phyloP scores from a whole-genome alignment of 768 basidiomycete genomes.

The Kwoniella pini region DNA sequence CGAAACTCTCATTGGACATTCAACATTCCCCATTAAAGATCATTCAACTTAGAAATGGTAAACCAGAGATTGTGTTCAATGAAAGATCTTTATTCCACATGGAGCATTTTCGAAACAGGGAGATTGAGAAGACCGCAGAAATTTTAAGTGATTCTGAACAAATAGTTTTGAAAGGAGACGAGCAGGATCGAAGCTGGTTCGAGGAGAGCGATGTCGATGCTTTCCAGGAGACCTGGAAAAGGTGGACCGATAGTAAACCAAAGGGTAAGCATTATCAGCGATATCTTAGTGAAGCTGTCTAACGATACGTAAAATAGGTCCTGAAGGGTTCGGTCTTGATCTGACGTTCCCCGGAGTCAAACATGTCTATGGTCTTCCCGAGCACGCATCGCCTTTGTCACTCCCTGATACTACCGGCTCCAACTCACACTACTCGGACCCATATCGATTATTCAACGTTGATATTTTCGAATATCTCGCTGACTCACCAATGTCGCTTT shows the following conservation, averaged over 20 bases:
- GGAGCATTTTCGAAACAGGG: conserved; percentile 83
- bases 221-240: conserved; percentile 85
- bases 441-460: conserved; percentile 90
- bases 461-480: conserved; percentile 97
- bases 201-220: conserved; percentile 82
- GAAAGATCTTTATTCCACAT: conserved; percentile 88
- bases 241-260: conserved; percentile 91
- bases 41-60: conserved; percentile 69
- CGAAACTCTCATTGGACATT: conserved; percentile 65
- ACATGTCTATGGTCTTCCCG: conserved; percentile 92
- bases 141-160: conserved; percentile 57
- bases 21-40: conserved; percentile 75
- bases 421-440: conserved; percentile 80
- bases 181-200: conserved; percentile 65
- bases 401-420: conserved; percentile 73
- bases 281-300: too few species aligned
- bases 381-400: conserved; percentile 87
- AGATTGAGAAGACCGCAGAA: conserved; percentile 54
- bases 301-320: conserved; percentile 63
- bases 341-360: conserved; percentile 89
- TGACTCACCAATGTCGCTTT: conserved; percentile 65
- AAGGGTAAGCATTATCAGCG: conserved; percentile 87
- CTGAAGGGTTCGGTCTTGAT: conserved; percentile 89
- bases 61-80: conserved; percentile 84
- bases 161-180: conserved; percentile 56